Evolutionary conservation across 192 early-diverging fungal genomes (phyloP), one percentile per base, ranked within the genome.

Genomic region (Backusella morwellensis): DNA sequence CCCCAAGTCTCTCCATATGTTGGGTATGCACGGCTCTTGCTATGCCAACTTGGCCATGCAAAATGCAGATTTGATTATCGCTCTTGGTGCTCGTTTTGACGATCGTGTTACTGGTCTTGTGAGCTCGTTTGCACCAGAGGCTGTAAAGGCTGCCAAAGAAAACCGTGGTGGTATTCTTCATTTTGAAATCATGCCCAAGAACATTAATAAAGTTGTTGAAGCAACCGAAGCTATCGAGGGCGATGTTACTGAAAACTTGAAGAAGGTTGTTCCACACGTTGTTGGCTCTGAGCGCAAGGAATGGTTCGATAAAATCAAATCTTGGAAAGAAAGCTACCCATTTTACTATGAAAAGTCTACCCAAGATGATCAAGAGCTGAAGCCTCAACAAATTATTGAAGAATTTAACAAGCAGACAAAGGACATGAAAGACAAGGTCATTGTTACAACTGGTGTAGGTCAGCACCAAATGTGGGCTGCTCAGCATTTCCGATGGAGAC

Each of bases 381-480:
- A 97, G 86, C 96, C 98, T 44, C 98, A 99, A 89, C 92, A 93
- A 42, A 90, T 98, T 76, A 92, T 99, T 74, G 94, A 95, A 68
- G 97, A 97, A 85, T 89, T 99, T 44, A 91, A 97, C 78, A 84
- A 88, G 34, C 95, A 97, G 87, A 92, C 92, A 17, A 84, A 86
- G 35, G 79, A 93, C 81, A 91, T 88, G 67, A 98, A 98, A 88
- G 92, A 97, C 36, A 93, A 97, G 79, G 95, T 96, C 70, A 93
- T 99, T 68, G 88, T 99, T 76, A 92, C 97, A 36, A 98, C 98
- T 19, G 98, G 98, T 70, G 97, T 99, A 1, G 98, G 97, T 36
- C 97, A 97, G 82, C 98, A 99, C 90, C 98, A 99, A 82, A 99
- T 99, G 98, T 99, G 97, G 96, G 92, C 96, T 26, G 96, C 96